Evolutionary conservation across 2,329 filamentous ascomycete genomes (phyloP).

Genomic region (Keithomyces neogunnii): DNA sequence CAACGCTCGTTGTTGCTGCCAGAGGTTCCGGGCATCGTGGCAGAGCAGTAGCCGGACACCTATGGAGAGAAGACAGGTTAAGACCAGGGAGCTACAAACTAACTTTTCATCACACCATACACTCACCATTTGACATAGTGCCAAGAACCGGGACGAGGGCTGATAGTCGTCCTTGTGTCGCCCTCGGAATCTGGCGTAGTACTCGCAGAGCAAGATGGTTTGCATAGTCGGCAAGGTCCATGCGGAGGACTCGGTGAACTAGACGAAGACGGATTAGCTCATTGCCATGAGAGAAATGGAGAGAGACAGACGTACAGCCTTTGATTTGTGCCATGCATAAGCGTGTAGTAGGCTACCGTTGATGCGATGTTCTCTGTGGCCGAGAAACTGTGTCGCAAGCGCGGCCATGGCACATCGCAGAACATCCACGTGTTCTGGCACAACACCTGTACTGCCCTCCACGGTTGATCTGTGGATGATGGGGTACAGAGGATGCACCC

Average conservation of each 20-base stretch:
- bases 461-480: constrained; percentile 40
- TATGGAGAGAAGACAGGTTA: not conserved
- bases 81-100: not conserved
- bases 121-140: constrained; percentile 47
- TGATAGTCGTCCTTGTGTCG: constrained; percentile 36
- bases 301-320: constrained; percentile 33
- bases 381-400: constrained; percentile 43
- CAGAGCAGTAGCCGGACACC: constrained; percentile 4
- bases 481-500: constrained; percentile 39
- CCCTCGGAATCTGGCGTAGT: constrained; percentile 46
- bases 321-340: constrained; percentile 40
- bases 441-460: constrained; percentile 22
- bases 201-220: constrained; percentile 45
- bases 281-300: not conserved
- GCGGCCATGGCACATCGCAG: constrained; percentile 48
- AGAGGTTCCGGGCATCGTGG: not conserved
- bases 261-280: constrained; percentile 10
- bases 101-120: not conserved
- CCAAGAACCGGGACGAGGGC: constrained; percentile 40
- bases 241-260: constrained; percentile 27
- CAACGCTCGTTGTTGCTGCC: constrained; percentile 29
- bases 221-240: constrained; percentile 45
- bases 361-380: constrained; percentile 38
- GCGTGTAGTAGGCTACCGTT: constrained; percentile 43
- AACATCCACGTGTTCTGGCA: constrained; percentile 30